phyloP scores from a whole-genome alignment of 495 filamentous ascomycete species.

The Glutinoglossum americanum region DNA sequence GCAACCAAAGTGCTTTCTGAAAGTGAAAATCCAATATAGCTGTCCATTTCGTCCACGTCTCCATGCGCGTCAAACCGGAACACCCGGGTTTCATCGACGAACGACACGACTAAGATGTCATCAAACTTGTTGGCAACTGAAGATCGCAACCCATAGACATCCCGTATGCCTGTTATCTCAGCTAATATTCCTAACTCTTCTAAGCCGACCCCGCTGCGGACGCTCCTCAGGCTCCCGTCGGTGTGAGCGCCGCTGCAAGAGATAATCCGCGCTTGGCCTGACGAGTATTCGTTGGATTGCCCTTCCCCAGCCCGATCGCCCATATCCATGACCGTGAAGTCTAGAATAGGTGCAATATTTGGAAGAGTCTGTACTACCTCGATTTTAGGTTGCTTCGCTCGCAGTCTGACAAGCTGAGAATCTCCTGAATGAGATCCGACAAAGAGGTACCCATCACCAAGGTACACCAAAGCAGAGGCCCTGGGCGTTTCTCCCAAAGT shows the following conservation, averaged over 20 bases:
- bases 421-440: conserved; percentile 86
- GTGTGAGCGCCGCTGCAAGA: conserved; percentile 74
- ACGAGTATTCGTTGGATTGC: conserved; percentile 71
- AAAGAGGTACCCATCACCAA: conserved; percentile 54
- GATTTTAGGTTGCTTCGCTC: conserved; percentile 24
- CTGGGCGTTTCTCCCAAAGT: conserved; percentile 49
- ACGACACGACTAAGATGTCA: conserved; percentile 61
- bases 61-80: conserved; percentile 57
- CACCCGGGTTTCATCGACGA: conserved; percentile 62
- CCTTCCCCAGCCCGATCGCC: conserved; percentile 59
- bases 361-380: conserved; percentile 53
- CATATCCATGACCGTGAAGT: conserved; percentile 91
- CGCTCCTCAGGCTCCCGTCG: conserved; percentile 68
- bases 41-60: conserved; percentile 66
- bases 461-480: conserved; percentile 55
- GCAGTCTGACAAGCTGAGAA: conserved; percentile 57
- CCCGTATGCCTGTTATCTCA: conserved; percentile 54
- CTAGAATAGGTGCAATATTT: conserved; percentile 78
- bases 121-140: conserved; percentile 21
- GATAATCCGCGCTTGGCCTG: conserved; percentile 84
- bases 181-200: conserved; percentile 70
- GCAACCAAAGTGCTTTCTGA: conserved; percentile 53
- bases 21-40: conserved; percentile 46
- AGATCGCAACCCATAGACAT: conserved; percentile 43
- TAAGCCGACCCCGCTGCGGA: conserved; percentile 83